These are phyloP conservation scores for Ophiostoma himal-ulmi DNA, from an alignment of 2,329 filamentous ascomycete species.

Conservation along the genomic window DNA sequence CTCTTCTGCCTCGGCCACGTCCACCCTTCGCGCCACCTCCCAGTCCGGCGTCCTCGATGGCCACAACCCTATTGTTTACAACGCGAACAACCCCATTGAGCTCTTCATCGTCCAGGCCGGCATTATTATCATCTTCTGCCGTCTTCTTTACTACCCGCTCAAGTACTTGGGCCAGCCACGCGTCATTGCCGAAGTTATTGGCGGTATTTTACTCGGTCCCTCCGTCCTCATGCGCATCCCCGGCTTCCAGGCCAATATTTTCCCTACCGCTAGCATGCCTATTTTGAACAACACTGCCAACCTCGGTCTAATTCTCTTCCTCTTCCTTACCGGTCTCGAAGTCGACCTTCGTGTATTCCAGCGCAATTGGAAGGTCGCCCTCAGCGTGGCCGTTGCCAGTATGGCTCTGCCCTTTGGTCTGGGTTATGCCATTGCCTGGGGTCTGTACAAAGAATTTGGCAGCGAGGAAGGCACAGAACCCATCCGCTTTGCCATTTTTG, in stretches of 20 bases:
- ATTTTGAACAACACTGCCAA: slow-evolving; percentile 74
- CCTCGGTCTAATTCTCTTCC: slow-evolving; percentile 73
- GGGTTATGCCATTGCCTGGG: slow-evolving; percentile 73
- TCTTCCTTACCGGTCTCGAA: slow-evolving; percentile 84
- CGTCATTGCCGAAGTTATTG: slow-evolving; percentile 67
- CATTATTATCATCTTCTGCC: slow-evolving; percentile 71
- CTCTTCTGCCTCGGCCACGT: slow-evolving; percentile 32
- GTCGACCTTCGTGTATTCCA: slow-evolving; percentile 73
- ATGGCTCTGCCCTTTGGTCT: slow-evolving; percentile 80
- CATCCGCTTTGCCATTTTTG: slow-evolving; percentile 51
- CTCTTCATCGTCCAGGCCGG: slow-evolving; percentile 60
- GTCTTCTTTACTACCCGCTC: slow-evolving; percentile 64
- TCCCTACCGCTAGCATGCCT: slow-evolving; percentile 68
- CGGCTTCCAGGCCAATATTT: slow-evolving; percentile 69
- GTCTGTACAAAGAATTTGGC: slow-evolving; percentile 69
- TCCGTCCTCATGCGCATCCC: slow-evolving; percentile 85
- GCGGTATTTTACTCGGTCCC: slow-evolving; percentile 73
- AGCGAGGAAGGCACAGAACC: slow-evolving; percentile 36
- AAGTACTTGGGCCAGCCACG: slow-evolving; percentile 66
- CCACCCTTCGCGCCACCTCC: slow-evolving; percentile 26
- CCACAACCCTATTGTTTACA: slow-evolving; percentile 56
- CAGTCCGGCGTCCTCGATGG: slow-evolving; percentile 57
- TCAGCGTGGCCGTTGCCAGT: slow-evolving; percentile 70
- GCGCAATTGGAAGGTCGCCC: slow-evolving; percentile 73
- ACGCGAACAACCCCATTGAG: slow-evolving; percentile 58